Conservation (phyloP, 768 basidiomycete genomes). For the Lyophyllum decastes region DNA sequence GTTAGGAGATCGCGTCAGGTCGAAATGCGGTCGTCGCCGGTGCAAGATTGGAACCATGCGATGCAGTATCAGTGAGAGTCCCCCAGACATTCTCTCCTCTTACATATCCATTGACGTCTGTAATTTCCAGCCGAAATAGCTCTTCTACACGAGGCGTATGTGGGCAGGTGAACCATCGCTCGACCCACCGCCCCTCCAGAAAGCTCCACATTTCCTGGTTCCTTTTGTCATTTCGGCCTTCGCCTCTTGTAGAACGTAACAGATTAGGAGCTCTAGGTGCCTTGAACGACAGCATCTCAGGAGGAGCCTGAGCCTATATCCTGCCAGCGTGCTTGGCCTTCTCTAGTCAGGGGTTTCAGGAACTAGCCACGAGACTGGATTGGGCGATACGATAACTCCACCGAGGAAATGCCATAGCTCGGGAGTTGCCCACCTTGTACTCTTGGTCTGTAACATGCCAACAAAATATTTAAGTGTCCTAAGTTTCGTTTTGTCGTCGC, state of each 20-base stretch:
- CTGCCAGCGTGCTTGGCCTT: too few relatives aligned
- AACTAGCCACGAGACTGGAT: too few relatives aligned
- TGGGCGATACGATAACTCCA: not conserved
- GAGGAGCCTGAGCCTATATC: not conserved
- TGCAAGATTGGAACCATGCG: not conserved
- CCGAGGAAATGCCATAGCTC: too few relatives aligned
- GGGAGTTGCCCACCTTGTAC: too few relatives aligned
- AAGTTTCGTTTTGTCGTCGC: too few relatives aligned
- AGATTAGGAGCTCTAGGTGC: not conserved
- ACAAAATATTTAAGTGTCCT: too few relatives aligned
- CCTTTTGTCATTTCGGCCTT: not conserved
- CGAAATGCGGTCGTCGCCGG: not conserved
- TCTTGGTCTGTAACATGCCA: too few relatives aligned
- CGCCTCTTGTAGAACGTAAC: not conserved
- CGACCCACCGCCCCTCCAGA: not conserved
- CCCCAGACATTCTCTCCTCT: slow-evolving; percentile 4
- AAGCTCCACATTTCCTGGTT: not conserved
- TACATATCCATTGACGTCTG: not conserved
- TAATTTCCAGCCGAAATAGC: not conserved
- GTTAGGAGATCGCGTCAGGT: not conserved
- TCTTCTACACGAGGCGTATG: not conserved
- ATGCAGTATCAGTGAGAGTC: not conserved
- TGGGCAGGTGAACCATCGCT: not conserved
- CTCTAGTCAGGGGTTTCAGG: too few relatives aligned
- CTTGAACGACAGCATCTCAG: not conserved